A percentile compares a stretch with the other conserved stretches of the same genome.
phyloP scores from a whole-genome alignment of 106 monocot genomes.

The Platanthera zijinensis region DNA sequence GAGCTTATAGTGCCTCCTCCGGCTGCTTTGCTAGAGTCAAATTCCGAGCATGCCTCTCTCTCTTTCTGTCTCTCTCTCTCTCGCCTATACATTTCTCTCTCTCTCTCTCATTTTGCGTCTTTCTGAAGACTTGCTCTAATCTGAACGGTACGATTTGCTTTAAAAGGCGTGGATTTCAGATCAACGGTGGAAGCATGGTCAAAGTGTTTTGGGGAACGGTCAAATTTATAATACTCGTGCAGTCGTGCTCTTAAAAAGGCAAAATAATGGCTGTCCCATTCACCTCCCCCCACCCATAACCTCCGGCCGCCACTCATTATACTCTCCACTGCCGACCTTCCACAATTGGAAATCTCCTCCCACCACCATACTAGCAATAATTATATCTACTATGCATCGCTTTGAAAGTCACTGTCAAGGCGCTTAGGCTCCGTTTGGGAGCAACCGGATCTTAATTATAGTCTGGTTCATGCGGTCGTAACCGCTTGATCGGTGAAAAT shows the following conservation, averaged over 20 bases:
- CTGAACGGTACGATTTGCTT: background rate
- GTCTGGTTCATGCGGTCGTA: too few relatives aligned
- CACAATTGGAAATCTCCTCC: too few relatives aligned
- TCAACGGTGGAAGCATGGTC: background rate
- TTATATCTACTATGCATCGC: too few relatives aligned
- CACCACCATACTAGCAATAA: too few relatives aligned
- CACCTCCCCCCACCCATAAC: background rate
- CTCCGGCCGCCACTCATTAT: background rate
- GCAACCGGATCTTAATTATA: too few relatives aligned
- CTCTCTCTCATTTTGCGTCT: background rate
- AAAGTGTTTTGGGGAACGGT: background rate
- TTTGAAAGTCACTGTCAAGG: too few relatives aligned
- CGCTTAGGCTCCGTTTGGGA: too few relatives aligned
- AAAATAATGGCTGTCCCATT: background rate
- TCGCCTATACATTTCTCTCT: background rate
- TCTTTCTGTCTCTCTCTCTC: background rate
- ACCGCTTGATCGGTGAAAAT: too few relatives aligned
- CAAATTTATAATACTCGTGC: background rate
- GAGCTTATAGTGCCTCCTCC: background rate
- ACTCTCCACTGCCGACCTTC: background rate
- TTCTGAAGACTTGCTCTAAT: background rate
- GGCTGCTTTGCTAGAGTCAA: background rate
- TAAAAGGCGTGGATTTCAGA: background rate
- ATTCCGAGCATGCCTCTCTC: background rate
- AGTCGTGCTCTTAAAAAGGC: background rate